Conservation (phyloP, 345 rosid species). For the Draba incana region DNA sequence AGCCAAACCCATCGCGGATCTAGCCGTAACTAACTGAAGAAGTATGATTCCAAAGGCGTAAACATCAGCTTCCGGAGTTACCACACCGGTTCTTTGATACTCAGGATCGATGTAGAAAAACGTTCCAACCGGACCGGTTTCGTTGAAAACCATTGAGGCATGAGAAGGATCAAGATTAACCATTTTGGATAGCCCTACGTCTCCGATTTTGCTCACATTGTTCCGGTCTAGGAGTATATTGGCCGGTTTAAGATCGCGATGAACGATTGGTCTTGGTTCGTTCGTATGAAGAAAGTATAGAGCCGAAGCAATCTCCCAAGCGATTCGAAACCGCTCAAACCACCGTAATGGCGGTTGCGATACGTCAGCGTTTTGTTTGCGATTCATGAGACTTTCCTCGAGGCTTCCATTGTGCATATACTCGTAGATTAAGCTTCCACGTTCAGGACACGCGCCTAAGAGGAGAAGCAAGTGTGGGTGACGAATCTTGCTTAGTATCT, state of each 20-base stretch:
- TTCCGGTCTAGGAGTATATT: slow-evolving; percentile 81
- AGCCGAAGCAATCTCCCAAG: slow-evolving; percentile 88
- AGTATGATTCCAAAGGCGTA: slow-evolving; percentile 87
- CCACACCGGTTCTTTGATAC: slow-evolving; percentile 77
- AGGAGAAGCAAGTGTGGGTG: slow-evolving; percentile 95
- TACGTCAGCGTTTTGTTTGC: slow-evolving; percentile 36
- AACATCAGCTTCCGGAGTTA: slow-evolving; percentile 75
- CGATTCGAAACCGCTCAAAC: slow-evolving; percentile 74
- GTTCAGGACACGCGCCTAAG: slow-evolving; percentile 87
- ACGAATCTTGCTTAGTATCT: slow-evolving; percentile 75
- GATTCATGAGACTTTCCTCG: slow-evolving; percentile 64
- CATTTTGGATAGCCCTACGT: slow-evolving; percentile 80
- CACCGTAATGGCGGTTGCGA: slow-evolving; percentile 58
- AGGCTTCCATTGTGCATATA: slow-evolving; percentile 89
- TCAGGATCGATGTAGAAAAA: slow-evolving; percentile 88
- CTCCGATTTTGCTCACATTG: slow-evolving; percentile 87
- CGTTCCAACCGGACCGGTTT: slow-evolving; percentile 82
- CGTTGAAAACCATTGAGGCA: slow-evolving; percentile 49
- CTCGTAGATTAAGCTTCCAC: slow-evolving; percentile 80
- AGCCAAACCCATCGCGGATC: slow-evolving; percentile 70
- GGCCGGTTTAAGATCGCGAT: slow-evolving; percentile 91
- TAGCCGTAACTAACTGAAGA: slow-evolving; percentile 74
- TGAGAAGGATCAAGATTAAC: slow-evolving; percentile 49
- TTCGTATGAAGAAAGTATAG: slow-evolving; percentile 74
- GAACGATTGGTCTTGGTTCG: slow-evolving; percentile 76